These are phyloP conservation scores for Mangifera indica DNA, from an alignment of 345 rosid genomes.

Conservation along the genomic window DNA sequence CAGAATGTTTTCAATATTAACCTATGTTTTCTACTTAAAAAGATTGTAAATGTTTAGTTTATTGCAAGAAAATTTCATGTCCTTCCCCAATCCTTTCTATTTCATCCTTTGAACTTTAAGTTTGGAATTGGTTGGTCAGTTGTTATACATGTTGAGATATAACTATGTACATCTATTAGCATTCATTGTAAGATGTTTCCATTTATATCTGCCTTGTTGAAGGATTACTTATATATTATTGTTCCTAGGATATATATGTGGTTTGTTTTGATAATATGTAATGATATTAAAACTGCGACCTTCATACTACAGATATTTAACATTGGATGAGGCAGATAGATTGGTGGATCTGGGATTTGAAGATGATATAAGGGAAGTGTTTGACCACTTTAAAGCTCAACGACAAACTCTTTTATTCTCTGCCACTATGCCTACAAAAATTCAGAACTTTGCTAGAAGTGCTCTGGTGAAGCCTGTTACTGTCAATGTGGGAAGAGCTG, in stretches of 20 bases:
- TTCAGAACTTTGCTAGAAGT: constrained; percentile 86
- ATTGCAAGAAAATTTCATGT: not conserved
- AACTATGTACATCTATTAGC: not conserved
- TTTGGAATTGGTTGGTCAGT: not conserved
- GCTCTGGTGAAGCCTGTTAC: constrained; percentile 85
- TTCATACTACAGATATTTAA: constrained; percentile 66
- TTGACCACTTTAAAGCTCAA: constrained; percentile 89
- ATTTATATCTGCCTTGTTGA: not conserved
- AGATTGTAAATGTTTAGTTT: not conserved
- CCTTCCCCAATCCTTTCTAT: not conserved
- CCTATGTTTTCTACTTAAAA: not conserved
- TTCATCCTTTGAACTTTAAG: not conserved
- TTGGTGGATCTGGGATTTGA: constrained; percentile 95
- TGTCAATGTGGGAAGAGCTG: constrained; percentile 91
- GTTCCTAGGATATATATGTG: not conserved
- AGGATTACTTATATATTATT: not conserved
- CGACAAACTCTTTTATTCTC: constrained; percentile 89
- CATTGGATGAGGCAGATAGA: constrained; percentile 93
- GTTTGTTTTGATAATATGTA: not conserved
- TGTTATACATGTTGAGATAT: not conserved
- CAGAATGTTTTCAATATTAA: not conserved
- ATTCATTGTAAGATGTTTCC: not conserved
- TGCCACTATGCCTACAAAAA: constrained; percentile 94
- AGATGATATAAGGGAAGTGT: constrained; percentile 95
- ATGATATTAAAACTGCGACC: constrained; percentile 15